These are phyloP conservation scores for Porcisia hertigi DNA, from an alignment of 208 protist genomes.

Conservation along the genomic window DNA sequence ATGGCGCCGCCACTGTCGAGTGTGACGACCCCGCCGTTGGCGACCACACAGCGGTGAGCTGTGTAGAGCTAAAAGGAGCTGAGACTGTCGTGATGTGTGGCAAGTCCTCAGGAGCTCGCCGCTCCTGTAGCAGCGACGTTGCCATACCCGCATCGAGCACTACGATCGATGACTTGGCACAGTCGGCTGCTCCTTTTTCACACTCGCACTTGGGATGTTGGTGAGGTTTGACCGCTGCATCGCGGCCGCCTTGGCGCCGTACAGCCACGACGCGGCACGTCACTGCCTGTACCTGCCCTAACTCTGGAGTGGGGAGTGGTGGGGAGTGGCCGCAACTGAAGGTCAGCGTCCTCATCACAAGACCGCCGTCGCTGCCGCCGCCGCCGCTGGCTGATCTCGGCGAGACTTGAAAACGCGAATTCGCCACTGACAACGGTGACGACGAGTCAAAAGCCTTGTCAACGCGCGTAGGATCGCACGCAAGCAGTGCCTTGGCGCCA, in stretches of 20 bases:
- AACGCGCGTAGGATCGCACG: neutral
- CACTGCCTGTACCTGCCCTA: neutral
- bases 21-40: neutral
- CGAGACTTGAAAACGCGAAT: neutral
- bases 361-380: constrained; percentile 10
- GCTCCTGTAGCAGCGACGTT: constrained; percentile 7
- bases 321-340: constrained; percentile 7
- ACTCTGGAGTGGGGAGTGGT: constrained; percentile 2
- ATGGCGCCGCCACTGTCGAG: neutral
- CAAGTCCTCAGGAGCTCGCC: neutral
- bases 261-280: constrained; percentile 15
- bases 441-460: neutral
- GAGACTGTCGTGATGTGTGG: neutral
- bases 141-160: constrained; percentile 4
- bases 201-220: neutral
- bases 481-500: neutral
- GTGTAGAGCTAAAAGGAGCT: neutral
- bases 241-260: neutral
- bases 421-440: neutral
- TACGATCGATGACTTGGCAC: neutral
- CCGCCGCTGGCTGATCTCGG: neutral
- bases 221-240: neutral
- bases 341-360: constrained; percentile 10
- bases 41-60: constrained; percentile 2
- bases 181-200: neutral